Evolutionary conservation across 2,329 filamentous ascomycete genomes (phyloP).

Genomic region (Parascedosporium putredinis): DNA sequence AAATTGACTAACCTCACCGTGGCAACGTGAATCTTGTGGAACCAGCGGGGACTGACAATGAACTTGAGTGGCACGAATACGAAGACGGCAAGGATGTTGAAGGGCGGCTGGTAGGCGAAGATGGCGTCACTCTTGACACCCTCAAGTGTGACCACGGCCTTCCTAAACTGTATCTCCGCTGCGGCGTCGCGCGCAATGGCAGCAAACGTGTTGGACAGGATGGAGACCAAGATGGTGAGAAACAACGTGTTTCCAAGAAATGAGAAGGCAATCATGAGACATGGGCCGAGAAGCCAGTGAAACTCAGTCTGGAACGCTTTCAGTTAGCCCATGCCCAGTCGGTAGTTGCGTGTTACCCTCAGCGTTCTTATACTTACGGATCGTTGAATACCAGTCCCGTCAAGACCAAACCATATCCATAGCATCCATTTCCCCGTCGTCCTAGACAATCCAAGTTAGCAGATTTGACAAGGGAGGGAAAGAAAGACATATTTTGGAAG

Average conservation of each 20-base stretch:
- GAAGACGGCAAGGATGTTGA: slow-evolving; percentile 70
- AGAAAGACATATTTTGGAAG: too few species aligned
- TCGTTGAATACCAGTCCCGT: slow-evolving; percentile 54
- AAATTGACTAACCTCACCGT: slow-evolving; percentile 65
- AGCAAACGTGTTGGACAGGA: slow-evolving; percentile 75
- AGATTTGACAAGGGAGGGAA: slow-evolving; percentile 6
- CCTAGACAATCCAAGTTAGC: slow-evolving; percentile 17
- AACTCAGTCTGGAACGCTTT: slow-evolving; percentile 45
- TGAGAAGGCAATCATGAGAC: slow-evolving; percentile 72
- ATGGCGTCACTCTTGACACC: slow-evolving; percentile 78
- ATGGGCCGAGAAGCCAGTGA: slow-evolving; percentile 68
- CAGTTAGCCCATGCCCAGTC: not conserved
- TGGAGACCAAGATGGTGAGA: slow-evolving; percentile 79
- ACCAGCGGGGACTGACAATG: slow-evolving; percentile 70
- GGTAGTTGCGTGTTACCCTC: too few species aligned
- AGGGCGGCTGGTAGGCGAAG: slow-evolving; percentile 73
- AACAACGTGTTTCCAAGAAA: slow-evolving; percentile 83
- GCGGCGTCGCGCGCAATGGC: slow-evolving; percentile 67
- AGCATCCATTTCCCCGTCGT: slow-evolving; percentile 86
- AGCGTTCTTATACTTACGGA: slow-evolving; percentile 33
- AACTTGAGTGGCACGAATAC: slow-evolving; percentile 69
- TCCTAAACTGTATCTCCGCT: slow-evolving; percentile 75
- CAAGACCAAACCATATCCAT: slow-evolving; percentile 85
- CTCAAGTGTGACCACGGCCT: slow-evolving; percentile 72
- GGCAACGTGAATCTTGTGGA: slow-evolving; percentile 80